Evolutionary conservation across 148 eudicot species (phyloP).

Genomic region (Vaccinium corymbosum): DNA sequence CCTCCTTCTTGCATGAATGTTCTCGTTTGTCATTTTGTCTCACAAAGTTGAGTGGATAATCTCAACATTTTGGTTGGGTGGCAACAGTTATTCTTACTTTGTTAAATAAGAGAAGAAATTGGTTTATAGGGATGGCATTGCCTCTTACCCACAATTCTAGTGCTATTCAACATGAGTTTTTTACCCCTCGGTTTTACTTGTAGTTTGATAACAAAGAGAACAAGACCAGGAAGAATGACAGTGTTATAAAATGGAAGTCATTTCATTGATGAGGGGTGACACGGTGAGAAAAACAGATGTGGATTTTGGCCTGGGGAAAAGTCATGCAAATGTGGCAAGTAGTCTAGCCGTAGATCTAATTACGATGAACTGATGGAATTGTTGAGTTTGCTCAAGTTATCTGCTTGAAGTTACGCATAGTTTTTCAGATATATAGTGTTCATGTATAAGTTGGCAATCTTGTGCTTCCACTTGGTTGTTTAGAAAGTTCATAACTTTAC

Average conservation of each 20-base stretch:
- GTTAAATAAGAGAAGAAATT: background rate
- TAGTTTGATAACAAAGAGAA: background rate
- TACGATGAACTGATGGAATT: background rate
- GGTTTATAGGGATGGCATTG: background rate
- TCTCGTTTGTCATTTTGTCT: too few species aligned
- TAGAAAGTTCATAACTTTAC: background rate
- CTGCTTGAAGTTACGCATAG: background rate
- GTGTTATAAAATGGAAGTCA: background rate
- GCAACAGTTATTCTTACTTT: background rate
- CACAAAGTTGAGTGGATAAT: background rate
- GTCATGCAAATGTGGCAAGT: background rate
- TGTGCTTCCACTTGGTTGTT: background rate
- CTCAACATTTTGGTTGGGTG: background rate
- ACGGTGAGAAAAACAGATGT: background rate
- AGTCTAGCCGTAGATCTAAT: background rate
- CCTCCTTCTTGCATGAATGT: too few species aligned
- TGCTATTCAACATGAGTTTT: background rate
- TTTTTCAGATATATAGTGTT: background rate
- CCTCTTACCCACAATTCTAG: background rate
- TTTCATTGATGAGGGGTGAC: background rate
- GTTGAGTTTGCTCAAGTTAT: background rate
- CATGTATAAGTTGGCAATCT: background rate
- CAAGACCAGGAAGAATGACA: background rate
- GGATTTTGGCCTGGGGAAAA: background rate
- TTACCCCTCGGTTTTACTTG: background rate